A percentile compares a stretch with the other conserved stretches of the same genome.
Conservation (phyloP, 2,329 filamentous ascomycete species). For the Fusarium sp. region DNA sequence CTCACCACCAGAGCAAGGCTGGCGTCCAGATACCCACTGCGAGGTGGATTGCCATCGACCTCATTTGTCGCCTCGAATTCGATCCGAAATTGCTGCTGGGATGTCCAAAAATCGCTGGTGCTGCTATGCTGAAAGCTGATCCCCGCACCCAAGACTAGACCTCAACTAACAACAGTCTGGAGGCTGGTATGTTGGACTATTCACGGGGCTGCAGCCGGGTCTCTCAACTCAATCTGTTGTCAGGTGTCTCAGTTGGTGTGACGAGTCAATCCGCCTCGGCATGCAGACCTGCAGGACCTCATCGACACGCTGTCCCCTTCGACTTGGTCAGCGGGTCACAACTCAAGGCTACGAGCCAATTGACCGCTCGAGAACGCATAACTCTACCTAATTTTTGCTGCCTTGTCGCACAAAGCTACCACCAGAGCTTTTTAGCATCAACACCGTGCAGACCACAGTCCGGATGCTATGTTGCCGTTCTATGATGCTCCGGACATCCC, state of each 20-base stretch:
- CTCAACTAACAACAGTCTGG: not conserved
- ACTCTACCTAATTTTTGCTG: not conserved
- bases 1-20: not conserved
- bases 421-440: not conserved
- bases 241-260: conserved; percentile 12
- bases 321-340: not conserved
- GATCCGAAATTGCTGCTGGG: not conserved
- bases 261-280: not conserved
- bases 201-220: not conserved
- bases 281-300: conserved; percentile 1
- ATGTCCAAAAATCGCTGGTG: not conserved
- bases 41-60: not conserved
- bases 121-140: not conserved
- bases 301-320: conserved; percentile 13
- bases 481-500: not conserved
- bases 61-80: not conserved
- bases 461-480: not conserved
- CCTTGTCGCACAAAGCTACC: not conserved
- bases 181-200: not conserved
- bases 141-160: not conserved
- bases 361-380: not conserved
- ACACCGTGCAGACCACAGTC: not conserved
- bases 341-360: not conserved
- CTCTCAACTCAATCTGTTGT: not conserved
- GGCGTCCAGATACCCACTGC: not conserved